Conservation (phyloP, 1,284 basidiomycete species). For the Laetiporus sulphureus region DNA sequence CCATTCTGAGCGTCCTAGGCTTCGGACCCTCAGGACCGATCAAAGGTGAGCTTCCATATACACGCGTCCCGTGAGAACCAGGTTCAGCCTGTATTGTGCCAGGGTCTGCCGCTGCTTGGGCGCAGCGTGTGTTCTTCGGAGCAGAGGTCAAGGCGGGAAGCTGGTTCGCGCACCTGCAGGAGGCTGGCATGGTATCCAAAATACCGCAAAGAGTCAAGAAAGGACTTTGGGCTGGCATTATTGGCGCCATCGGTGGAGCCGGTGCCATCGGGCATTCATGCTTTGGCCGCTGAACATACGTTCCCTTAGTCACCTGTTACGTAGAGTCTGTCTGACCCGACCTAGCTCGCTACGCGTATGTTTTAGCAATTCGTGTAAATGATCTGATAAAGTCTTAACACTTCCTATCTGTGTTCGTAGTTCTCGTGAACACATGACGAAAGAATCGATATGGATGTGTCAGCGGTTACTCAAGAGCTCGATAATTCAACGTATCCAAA, state of each 20-base stretch:
- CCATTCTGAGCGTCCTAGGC: conserved; percentile 17
- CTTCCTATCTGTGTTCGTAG: no score
- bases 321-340: neutral
- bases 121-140: conserved; percentile 22
- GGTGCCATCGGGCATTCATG: neutral
- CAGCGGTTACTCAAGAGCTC: no score
- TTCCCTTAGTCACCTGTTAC: neutral
- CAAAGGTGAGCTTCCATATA: conserved; percentile 16
- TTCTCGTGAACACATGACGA: no score
- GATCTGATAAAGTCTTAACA: neutral
- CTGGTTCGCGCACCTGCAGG: conserved; percentile 22
- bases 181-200: conserved; percentile 14
- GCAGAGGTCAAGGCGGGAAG: conserved; percentile 13
- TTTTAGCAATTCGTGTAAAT: neutral
- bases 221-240: no score
- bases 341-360: neutral
- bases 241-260: neutral
- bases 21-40: conserved; percentile 22
- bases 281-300: neutral
- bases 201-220: neutral
- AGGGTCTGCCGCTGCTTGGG: conserved; percentile 23
- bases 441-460: no score
- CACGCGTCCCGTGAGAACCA: neutral
- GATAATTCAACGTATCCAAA: no score
- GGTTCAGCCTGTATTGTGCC: neutral